Percentiles rank a stretch among this genome's conserved stretches.
Evolutionary conservation across 331 rosid genomes (phyloP).

Genomic region (Acacia concinna): DNA sequence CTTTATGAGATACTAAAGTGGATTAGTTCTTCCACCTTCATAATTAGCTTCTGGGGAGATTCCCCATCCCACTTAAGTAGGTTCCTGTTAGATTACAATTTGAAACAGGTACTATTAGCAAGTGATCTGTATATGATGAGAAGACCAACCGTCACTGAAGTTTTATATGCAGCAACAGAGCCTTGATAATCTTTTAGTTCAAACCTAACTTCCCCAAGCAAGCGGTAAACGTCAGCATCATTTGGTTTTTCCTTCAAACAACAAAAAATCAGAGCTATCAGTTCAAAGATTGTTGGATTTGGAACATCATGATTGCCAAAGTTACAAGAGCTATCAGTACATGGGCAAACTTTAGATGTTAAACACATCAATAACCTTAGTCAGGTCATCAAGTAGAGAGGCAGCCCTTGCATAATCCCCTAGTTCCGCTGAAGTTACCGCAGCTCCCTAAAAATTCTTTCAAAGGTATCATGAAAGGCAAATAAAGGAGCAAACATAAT

Average conservation of each 20-base stretch:
- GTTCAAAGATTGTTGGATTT: conserved; percentile 13
- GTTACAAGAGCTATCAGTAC: no score
- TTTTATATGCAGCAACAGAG: conserved; percentile 78
- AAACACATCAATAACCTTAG: conserved; percentile 51
- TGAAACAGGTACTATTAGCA: conserved; percentile 11
- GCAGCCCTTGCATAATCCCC: conserved; percentile 78
- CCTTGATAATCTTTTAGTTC: conserved; percentile 79
- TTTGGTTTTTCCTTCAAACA: conserved; percentile 63
- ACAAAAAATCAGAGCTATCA: conserved; percentile 8
- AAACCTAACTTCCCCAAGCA: conserved; percentile 90
- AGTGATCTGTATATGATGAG: conserved; percentile 28
- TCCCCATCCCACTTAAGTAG: neutral
- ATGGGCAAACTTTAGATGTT: neutral
- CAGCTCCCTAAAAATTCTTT: conserved; percentile 78
- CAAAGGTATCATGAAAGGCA: conserved; percentile 36
- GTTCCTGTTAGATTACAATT: conserved; percentile 3
- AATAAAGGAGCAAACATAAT: conserved; percentile 38
- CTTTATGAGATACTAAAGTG: neutral
- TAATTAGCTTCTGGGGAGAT: neutral
- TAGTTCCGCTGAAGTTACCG: conserved; percentile 79
- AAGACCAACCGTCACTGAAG: conserved; percentile 64
- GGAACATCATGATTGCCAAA: conserved; percentile 23
- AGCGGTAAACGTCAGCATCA: conserved; percentile 80
- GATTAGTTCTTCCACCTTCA: neutral
- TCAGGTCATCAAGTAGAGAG: conserved; percentile 79